Conservation (phyloP, 768 basidiomycete species). For the Phallus indusiatus region DNA sequence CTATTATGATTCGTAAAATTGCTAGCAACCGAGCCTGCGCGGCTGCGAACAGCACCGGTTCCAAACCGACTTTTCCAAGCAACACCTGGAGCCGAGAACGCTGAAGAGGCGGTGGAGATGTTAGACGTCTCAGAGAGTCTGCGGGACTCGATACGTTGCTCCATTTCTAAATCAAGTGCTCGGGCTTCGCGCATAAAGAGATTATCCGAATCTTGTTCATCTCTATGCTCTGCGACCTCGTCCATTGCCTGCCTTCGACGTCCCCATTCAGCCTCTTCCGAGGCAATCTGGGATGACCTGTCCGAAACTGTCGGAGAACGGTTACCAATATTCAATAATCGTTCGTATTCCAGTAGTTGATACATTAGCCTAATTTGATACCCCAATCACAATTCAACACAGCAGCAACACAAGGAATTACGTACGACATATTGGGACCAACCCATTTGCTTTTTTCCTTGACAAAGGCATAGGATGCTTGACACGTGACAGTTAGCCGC, state of each 20-base stretch:
- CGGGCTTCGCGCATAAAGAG: conserved; percentile 65
- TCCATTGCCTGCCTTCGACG: conserved; percentile 56
- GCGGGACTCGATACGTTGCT: conserved; percentile 68
- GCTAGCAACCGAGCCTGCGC: conserved; percentile 69
- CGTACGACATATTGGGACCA: conserved; percentile 93
- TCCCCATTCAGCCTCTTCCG: conserved; percentile 77
- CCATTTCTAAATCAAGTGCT: conserved; percentile 81
- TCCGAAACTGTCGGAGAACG: conserved; percentile 46
- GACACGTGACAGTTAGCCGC: not conserved
- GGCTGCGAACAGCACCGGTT: conserved; percentile 38
- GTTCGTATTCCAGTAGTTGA: conserved; percentile 88
- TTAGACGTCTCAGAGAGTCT: conserved; percentile 36
- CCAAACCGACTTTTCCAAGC: conserved; percentile 59
- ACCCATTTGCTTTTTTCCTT: conserved; percentile 83
- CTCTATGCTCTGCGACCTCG: conserved; percentile 36
- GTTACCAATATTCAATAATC: conserved; percentile 44
- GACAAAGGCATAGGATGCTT: conserved; percentile 66
- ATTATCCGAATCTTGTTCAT: conserved; percentile 45
- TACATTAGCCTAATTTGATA: conserved; percentile 67
- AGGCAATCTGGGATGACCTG: conserved; percentile 39
- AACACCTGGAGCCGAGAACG: conserved; percentile 35
- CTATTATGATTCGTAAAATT: conserved; percentile 50
- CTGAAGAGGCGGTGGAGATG: conserved; percentile 27
- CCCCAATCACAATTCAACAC: conserved; percentile 11
- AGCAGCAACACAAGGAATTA: conserved; percentile 18